Conservation (phyloP, 257 asterid genomes). For the Datura wrightii region DNA sequence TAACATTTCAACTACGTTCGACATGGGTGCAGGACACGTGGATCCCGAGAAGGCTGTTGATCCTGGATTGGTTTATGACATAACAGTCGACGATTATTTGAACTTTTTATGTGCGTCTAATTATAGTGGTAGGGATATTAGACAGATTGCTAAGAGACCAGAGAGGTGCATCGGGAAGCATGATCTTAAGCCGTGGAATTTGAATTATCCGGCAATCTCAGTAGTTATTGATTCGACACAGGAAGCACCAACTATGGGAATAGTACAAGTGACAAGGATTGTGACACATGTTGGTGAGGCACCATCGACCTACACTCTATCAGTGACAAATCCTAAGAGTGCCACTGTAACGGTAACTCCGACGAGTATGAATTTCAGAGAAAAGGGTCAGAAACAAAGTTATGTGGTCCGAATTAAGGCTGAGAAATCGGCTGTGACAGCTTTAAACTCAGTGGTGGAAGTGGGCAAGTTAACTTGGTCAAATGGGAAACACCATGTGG, state of each 20-base stretch:
- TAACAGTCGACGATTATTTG: constrained; percentile 53
- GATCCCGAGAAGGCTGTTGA: constrained; percentile 71
- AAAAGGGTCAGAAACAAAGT: constrained; percentile 57
- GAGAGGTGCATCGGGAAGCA: constrained; percentile 45
- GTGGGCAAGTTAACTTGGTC: constrained; percentile 72
- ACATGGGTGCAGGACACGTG: constrained; percentile 83
- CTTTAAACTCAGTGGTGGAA: constrained; percentile 53
- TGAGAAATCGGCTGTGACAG: constrained; percentile 47
- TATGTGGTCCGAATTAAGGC: constrained; percentile 55
- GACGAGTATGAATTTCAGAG: constrained; percentile 45
- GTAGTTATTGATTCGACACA: constrained; percentile 50
- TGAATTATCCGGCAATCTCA: constrained; percentile 77
- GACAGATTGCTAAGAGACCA: constrained; percentile 47
- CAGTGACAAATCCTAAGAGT: constrained; percentile 52
- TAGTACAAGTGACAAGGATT: constrained; percentile 50
- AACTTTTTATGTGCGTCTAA: constrained; percentile 73
- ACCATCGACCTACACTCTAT: constrained; percentile 42
- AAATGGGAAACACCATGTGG: constrained; percentile 64
- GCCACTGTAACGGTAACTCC: constrained; percentile 57
- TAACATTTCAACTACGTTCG: constrained; percentile 57
- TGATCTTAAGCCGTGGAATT: constrained; percentile 61
- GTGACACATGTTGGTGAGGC: constrained; percentile 61
- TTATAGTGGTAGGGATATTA: constrained; percentile 48
- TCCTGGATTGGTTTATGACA: constrained; percentile 83
- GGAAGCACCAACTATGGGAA: background rate